A percentile compares a stretch with the other conserved stretches of the same genome.
Conservation (phyloP, 306 rosid genomes). For the Herpetospermum pedunculosum region DNA sequence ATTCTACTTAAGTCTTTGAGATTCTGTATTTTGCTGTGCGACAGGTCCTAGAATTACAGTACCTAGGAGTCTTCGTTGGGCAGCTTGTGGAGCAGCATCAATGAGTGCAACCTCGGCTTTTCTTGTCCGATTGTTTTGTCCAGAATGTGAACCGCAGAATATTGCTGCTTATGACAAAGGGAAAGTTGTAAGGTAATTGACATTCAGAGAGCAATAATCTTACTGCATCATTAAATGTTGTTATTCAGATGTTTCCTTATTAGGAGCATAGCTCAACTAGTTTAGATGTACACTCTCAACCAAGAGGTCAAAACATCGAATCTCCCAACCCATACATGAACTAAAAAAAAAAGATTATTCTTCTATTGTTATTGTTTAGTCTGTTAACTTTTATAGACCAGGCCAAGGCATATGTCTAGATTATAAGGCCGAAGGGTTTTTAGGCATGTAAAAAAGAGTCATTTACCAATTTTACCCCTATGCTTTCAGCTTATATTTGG, state of each 20-base stretch:
- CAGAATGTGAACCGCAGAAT: slow-evolving; percentile 96
- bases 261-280: too few relatives aligned
- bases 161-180: slow-evolving; percentile 81
- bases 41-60: slow-evolving; percentile 79
- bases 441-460: too few relatives aligned
- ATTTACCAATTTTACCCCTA: too few relatives aligned
- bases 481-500: too few relatives aligned
- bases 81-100: slow-evolving; percentile 71
- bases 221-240: neutral
- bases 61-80: slow-evolving; percentile 87
- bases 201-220: neutral
- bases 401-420: too few relatives aligned
- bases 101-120: slow-evolving; percentile 69
- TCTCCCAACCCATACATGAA: too few relatives aligned
- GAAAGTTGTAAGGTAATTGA: slow-evolving; percentile 23
- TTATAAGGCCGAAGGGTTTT: too few relatives aligned
- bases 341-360: too few relatives aligned
- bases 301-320: too few relatives aligned
- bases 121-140: slow-evolving; percentile 74
- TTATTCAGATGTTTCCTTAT: neutral
- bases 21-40: neutral
- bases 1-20: neutral
- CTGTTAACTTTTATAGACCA: too few relatives aligned
- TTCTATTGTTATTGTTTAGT: too few relatives aligned
- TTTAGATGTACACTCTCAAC: too few relatives aligned